Percentiles rank a stretch among this genome's conserved stretches.
Conservation (phyloP, 2,329 filamentous ascomycete genomes). For the Ascochyta viciae-villosae region DNA sequence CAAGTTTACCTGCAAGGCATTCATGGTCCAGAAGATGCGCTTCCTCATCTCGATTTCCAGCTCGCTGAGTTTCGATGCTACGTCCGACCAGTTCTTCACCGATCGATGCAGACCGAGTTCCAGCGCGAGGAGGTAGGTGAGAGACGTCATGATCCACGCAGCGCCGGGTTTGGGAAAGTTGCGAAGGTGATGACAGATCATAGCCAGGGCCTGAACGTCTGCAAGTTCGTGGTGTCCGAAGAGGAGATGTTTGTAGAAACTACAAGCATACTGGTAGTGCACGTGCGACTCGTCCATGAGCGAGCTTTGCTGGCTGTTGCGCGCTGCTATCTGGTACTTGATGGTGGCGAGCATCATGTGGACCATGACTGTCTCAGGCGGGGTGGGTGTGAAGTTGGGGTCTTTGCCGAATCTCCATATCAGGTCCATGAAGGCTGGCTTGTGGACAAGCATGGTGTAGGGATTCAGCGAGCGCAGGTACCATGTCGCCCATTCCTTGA, state of each 20-base stretch:
- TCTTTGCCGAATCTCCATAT: constrained; percentile 80
- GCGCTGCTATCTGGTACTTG: constrained; percentile 76
- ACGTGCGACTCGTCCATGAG: constrained; percentile 72
- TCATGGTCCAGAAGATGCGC: constrained; percentile 76
- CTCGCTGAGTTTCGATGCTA: constrained; percentile 53
- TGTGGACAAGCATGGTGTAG: constrained; percentile 79
- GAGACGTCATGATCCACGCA: constrained; percentile 71
- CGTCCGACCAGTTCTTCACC: constrained; percentile 63
- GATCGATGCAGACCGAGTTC: constrained; percentile 79
- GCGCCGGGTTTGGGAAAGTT: constrained; percentile 81
- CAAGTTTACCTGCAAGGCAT: constrained; percentile 71
- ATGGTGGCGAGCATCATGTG: constrained; percentile 83
- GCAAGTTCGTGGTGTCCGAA: constrained; percentile 67
- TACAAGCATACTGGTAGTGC: constrained; percentile 79
- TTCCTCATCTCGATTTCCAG: constrained; percentile 79
- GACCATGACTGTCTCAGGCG: constrained; percentile 72
- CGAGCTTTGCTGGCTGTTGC: constrained; percentile 62
- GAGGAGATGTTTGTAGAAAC: constrained; percentile 71
- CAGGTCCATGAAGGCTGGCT: constrained; percentile 72
- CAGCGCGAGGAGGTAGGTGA: constrained; percentile 72
- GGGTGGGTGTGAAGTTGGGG: constrained; percentile 65
- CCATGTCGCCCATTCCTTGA: constrained; percentile 74
- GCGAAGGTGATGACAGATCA: constrained; percentile 76
- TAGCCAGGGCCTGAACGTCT: constrained; percentile 74
- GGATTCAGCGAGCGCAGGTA: constrained; percentile 76